Percentiles rank a stretch among this genome's conserved stretches.
Conservation (phyloP, 371 early-diverging fungal genomes). For the Encephalitozoon hellem region DNA sequence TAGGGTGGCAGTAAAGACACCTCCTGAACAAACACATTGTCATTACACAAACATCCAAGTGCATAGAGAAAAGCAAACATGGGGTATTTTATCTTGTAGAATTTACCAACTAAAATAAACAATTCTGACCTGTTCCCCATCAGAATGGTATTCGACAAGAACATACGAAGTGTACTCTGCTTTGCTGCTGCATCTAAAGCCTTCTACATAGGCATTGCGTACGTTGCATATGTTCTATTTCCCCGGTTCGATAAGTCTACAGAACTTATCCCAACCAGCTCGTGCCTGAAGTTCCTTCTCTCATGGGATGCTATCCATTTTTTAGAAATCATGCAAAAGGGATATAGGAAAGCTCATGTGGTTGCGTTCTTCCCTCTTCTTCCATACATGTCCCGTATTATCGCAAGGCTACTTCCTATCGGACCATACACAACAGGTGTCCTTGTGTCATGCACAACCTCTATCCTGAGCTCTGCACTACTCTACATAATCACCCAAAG, state of each 20-base stretch:
- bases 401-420: background rate
- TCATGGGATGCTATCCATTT: constrained; percentile 61
- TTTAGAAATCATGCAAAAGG: constrained; percentile 46
- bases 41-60: background rate
- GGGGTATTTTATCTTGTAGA: background rate
- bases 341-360: constrained; percentile 54
- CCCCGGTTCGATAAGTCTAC: constrained; percentile 49
- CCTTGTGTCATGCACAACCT: constrained; percentile 45
- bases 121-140: background rate
- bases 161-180: background rate
- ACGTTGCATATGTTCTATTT: constrained; percentile 20
- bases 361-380: constrained; percentile 60
- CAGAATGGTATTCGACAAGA: background rate
- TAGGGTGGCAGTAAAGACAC: background rate
- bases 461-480: constrained; percentile 37
- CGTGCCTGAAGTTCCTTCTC: constrained; percentile 42
- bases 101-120: background rate
- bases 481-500: constrained; percentile 44
- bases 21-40: background rate
- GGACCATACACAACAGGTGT: constrained; percentile 15
- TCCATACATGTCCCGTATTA: constrained; percentile 7
- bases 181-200: background rate
- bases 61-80: background rate
- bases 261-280: background rate
- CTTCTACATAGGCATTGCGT: constrained; percentile 29